Conservation (phyloP, 257 asterid species). For the Ballota nigra region DNA sequence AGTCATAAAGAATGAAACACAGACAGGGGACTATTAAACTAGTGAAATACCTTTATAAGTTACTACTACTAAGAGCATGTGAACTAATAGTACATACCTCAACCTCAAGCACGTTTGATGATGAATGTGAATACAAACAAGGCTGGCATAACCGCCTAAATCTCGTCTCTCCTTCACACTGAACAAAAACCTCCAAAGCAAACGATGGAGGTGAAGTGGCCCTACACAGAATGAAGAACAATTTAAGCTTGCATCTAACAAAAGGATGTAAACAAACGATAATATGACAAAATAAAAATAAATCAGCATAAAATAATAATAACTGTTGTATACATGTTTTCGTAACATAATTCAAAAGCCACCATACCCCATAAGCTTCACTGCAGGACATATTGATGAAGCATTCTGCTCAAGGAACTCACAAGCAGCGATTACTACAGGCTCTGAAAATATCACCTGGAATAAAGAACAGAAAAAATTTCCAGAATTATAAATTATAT, state of each 20-base stretch:
- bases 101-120: conserved; percentile 90
- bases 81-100: conserved; percentile 53
- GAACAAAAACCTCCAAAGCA: conserved; percentile 75
- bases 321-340: conserved; percentile 1
- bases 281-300: conserved; percentile 9
- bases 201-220: conserved; percentile 78
- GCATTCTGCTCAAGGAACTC: conserved; percentile 96
- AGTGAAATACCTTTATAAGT: not conserved
- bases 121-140: conserved; percentile 87
- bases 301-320: conserved; percentile 1
- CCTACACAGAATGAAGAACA: conserved; percentile 41
- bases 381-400: conserved; percentile 68
- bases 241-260: conserved; percentile 16
- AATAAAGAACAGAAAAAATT: conserved; percentile 7
- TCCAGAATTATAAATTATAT: not conserved
- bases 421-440: conserved; percentile 46
- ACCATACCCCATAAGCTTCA: conserved; percentile 76
- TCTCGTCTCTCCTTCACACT: conserved; percentile 91
- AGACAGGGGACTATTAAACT: not conserved
- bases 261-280: conserved; percentile 4
- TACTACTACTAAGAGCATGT: not conserved
- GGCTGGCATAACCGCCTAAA: conserved; percentile 93
- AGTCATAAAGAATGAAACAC: not conserved
- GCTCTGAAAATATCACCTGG: conserved; percentile 86
- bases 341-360: conserved; percentile 17